Percentiles rank a stretch among this genome's conserved stretches.
Conservation (phyloP, 2,329 filamentous ascomycete genomes). For the Claviceps africana region DNA sequence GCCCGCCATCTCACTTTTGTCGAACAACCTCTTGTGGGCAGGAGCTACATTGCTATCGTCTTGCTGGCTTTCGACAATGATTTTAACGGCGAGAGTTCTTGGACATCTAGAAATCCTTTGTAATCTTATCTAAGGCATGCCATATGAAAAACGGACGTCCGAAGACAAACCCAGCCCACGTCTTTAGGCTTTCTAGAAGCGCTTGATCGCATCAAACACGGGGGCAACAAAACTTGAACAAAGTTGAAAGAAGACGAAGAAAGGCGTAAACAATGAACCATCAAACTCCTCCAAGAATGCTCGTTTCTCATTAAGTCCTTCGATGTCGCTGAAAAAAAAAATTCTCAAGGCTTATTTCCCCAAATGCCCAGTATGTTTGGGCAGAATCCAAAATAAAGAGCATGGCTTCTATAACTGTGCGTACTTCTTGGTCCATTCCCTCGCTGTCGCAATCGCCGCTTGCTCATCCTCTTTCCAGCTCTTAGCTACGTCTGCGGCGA, state of each 20-base stretch:
- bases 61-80: neutral
- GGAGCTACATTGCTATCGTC: neutral
- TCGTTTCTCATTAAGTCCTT: slow-evolving; percentile 7
- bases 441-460: slow-evolving; percentile 81
- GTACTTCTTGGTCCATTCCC: slow-evolving; percentile 80
- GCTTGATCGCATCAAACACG: neutral
- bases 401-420: slow-evolving; percentile 34
- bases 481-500: slow-evolving; percentile 94
- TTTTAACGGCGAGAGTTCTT: neutral
- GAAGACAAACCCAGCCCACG: slow-evolving; percentile 5
- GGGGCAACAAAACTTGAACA: neutral
- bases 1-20: neutral
- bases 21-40: neutral
- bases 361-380: neutral
- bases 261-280: slow-evolving; percentile 2
- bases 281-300: slow-evolving; percentile 13
- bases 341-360: neutral
- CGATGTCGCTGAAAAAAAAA: slow-evolving; percentile 4
- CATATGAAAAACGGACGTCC: slow-evolving; percentile 1
- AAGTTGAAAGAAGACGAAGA: neutral
- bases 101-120: neutral
- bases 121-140: slow-evolving; percentile 1
- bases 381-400: neutral
- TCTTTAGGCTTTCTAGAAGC: neutral
- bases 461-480: slow-evolving; percentile 95